These are phyloP conservation scores for Nakataea oryzae DNA, from an alignment of 2,329 filamentous ascomycete genomes.

Conservation along the genomic window DNA sequence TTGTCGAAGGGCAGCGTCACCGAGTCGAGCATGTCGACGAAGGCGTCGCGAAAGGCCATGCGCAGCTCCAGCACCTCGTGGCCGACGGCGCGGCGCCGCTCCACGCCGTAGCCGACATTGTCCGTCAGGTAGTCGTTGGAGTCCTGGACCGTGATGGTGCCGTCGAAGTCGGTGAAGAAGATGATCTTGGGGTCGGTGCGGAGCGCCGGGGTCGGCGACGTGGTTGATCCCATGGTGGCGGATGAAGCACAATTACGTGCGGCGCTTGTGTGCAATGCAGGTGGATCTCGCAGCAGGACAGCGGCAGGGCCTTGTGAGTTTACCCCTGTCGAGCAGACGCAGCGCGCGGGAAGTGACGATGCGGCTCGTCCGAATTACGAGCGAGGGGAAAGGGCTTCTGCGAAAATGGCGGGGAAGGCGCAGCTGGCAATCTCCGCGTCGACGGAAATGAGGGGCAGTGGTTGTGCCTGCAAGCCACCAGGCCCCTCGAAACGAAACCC, in stretches of 20 bases:
- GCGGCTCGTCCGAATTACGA: neutral
- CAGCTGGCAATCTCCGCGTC: neutral
- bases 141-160: conserved; percentile 72
- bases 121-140: conserved; percentile 71
- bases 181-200: conserved; percentile 73
- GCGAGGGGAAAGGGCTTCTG: neutral
- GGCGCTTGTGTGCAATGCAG: too few species aligned
- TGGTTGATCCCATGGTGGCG: conserved; percentile 2
- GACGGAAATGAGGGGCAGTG: neutral
- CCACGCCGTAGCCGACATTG: conserved; percentile 74
- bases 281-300: neutral
- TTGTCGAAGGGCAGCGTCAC: conserved; percentile 69
- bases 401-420: neutral
- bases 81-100: conserved; percentile 63
- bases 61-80: conserved; percentile 62
- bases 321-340: neutral
- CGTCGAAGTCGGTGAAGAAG: conserved; percentile 99
- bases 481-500: too few species aligned
- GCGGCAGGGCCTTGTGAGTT: neutral
- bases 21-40: conserved; percentile 86
- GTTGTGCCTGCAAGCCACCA: too few species aligned
- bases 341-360: too few species aligned
- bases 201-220: conserved; percentile 36
- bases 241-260: too few species aligned
- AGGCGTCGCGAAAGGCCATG: conserved; percentile 72